Conservation (phyloP, 1,139 yeast genomes). For the Arxiozyma slooffiae region DNA sequence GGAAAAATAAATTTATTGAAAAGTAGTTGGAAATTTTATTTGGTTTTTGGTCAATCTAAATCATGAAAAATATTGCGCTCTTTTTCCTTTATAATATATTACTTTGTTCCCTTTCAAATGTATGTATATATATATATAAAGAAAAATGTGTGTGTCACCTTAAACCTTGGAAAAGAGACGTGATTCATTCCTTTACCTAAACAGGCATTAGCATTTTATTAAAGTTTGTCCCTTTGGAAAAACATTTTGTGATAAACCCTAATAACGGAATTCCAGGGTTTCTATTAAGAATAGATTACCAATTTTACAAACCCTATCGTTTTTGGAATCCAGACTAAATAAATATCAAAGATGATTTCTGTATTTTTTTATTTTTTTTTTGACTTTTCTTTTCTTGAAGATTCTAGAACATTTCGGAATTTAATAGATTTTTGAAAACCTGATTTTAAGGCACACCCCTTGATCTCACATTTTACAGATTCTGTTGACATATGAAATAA, state of each 20-base stretch:
- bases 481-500: background rate
- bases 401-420: background rate
- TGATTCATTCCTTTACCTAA: background rate
- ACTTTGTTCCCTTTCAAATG: too few relatives aligned
- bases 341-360: too few relatives aligned
- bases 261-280: background rate
- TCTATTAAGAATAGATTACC: too few relatives aligned
- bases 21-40: background rate
- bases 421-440: background rate
- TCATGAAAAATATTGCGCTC: too few relatives aligned
- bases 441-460: background rate
- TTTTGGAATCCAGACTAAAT: too few relatives aligned
- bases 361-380: too few relatives aligned
- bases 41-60: background rate
- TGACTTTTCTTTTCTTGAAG: background rate
- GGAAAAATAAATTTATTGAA: background rate
- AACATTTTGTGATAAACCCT: background rate
- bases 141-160: too few relatives aligned
- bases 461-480: background rate
- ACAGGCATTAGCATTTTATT: background rate
- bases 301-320: too few relatives aligned
- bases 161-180: too few relatives aligned
- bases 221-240: background rate
- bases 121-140: too few relatives aligned
- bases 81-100: too few relatives aligned